phyloP scores from a whole-genome alignment of 169 alveolate species.

The Babesia sp. region DNA sequence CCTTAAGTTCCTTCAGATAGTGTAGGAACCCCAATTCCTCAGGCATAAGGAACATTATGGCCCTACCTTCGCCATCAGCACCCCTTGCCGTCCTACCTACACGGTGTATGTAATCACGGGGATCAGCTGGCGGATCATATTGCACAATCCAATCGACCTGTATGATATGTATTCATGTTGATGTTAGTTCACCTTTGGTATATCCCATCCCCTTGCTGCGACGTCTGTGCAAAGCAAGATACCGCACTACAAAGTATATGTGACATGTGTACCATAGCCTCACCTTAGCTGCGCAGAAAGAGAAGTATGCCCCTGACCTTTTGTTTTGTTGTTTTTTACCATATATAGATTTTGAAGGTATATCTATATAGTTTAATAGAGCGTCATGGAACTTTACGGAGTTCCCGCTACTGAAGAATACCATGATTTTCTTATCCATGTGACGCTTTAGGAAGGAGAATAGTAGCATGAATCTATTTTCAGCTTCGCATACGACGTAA shows the following conservation, averaged over 20 bases:
- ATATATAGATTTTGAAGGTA: slow-evolving; percentile 93
- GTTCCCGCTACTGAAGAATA: slow-evolving; percentile 96
- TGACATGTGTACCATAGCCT: not conserved
- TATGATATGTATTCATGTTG: not conserved
- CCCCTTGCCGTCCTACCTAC: slow-evolving; percentile 99
- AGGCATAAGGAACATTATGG: slow-evolving; percentile 95
- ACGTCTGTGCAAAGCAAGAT: slow-evolving; percentile 98
- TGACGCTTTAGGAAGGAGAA: slow-evolving; percentile 95
- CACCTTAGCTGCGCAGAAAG: slow-evolving; percentile 90
- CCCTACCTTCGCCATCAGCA: slow-evolving; percentile 93
- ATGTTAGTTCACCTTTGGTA: slow-evolving; percentile 87
- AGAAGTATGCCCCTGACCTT: slow-evolving; percentile 92
- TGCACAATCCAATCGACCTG: slow-evolving; percentile 98
- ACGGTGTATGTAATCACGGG: slow-evolving; percentile 98
- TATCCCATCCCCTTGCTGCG: slow-evolving; percentile 99
- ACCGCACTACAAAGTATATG: slow-evolving; percentile 76
- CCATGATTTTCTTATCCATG: slow-evolving; percentile 92
- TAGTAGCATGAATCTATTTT: slow-evolving; percentile 91
- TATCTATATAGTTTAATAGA: slow-evolving; percentile 96
- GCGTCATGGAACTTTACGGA: slow-evolving; percentile 98
- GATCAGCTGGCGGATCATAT: slow-evolving; percentile 99
- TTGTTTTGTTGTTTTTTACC: slow-evolving; percentile 96
- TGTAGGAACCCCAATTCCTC: slow-evolving; percentile 94
- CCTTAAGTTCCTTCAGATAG: slow-evolving; percentile 88
- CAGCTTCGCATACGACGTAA: slow-evolving; percentile 95